phyloP scores from a whole-genome alignment of 495 filamentous ascomycete species.

The Endocarpon pusillum region DNA sequence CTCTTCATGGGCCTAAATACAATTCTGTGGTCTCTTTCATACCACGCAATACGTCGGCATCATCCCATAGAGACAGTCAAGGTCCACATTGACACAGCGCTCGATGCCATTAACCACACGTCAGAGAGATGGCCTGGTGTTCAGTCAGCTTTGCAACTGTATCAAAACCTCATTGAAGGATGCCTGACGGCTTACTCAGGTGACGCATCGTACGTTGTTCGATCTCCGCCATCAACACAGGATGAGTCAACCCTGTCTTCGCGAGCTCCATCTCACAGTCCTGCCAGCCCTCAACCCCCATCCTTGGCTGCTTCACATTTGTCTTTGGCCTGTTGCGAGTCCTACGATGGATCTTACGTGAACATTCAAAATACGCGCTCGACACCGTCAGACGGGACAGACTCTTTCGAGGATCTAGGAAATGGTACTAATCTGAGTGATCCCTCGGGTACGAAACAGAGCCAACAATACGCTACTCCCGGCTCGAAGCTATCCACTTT shows the following conservation, averaged over 20 bases:
- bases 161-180: conserved; percentile 59
- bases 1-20: conserved; percentile 79
- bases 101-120: conserved; percentile 58
- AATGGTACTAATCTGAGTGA: too few species aligned
- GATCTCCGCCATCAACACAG: conserved; percentile 48
- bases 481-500: too few species aligned
- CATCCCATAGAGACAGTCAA: conserved; percentile 57
- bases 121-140: conserved; percentile 82
- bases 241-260: too few species aligned
- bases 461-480: too few species aligned
- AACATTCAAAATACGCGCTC: too few species aligned
- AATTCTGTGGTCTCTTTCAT: conserved; percentile 75
- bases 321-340: too few species aligned
- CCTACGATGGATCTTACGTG: too few species aligned
- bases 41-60: conserved; percentile 55
- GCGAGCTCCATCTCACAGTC: conserved; percentile 25
- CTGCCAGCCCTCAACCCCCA: conserved; percentile 11
- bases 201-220: conserved; percentile 46
- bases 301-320: conserved; percentile 8
- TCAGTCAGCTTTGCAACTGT: conserved; percentile 62
- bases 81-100: conserved; percentile 45
- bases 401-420: too few species aligned
- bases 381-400: too few species aligned
- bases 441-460: too few species aligned
- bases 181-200: conserved; percentile 70